Conservation (phyloP, 345 rosid species). For the Xanthoceras sorbifolium region DNA sequence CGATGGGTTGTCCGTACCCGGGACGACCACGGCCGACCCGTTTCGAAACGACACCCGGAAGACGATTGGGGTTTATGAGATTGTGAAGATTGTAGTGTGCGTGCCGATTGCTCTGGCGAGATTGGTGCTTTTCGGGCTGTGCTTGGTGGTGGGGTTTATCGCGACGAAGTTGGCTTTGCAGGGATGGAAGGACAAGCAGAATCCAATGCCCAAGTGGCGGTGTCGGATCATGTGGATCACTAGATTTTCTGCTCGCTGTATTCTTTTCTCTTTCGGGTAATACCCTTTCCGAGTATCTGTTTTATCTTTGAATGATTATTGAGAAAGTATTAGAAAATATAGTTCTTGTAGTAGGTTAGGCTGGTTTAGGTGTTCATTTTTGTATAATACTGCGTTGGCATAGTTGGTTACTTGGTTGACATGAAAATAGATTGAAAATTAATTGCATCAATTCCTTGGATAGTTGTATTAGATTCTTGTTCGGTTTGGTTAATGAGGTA, state of each 20-base stretch:
- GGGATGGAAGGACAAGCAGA: slow-evolving; percentile 86
- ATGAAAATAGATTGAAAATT: background rate
- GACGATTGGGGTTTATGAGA: slow-evolving; percentile 70
- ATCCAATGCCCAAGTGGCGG: slow-evolving; percentile 92
- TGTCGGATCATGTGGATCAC: slow-evolving; percentile 88
- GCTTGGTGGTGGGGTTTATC: slow-evolving; percentile 61
- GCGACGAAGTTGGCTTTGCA: slow-evolving; percentile 74
- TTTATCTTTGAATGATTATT: background rate
- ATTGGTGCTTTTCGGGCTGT: slow-evolving; percentile 62
- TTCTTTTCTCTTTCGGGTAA: slow-evolving; percentile 93
- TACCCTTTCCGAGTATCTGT: slow-evolving; percentile 2
- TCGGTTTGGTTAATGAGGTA: background rate
- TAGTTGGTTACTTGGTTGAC: background rate
- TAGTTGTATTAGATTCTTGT: background rate
- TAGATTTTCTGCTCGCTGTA: slow-evolving; percentile 66
- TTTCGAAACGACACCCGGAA: slow-evolving; percentile 63
- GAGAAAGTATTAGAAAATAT: background rate
- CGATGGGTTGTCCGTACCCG: slow-evolving; percentile 47
- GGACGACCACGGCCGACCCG: slow-evolving; percentile 63
- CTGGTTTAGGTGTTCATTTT: background rate
- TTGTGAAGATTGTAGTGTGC: slow-evolving; percentile 61
- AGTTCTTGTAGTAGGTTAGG: background rate
- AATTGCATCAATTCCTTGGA: background rate
- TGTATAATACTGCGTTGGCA: background rate
- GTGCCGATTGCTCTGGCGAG: slow-evolving; percentile 69